Evolutionary conservation across 228 moss, liverwort and hornwort species (phyloP), one percentile per base, ranked within the genome.

Genomic region (Sphagnum magellanicum): DNA sequence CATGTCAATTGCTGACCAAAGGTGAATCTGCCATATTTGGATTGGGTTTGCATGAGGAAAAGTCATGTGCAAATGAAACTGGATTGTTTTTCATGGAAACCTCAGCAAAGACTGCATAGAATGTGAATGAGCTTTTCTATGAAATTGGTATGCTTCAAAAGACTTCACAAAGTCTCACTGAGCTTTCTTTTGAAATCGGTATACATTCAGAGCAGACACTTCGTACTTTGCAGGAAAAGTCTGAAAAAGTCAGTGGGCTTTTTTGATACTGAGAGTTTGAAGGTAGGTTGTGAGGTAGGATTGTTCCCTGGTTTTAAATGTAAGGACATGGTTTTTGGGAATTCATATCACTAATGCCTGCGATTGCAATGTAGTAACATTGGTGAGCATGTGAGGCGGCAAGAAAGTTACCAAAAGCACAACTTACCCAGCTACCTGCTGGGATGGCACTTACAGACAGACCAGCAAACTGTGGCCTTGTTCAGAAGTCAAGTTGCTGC

Each of bases 71-170:
- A 52, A 88, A 93, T 60, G 91, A 97, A 78, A 97, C 93, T 65
- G 93, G 93, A 15, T 75, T 98, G 16, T 93, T 98, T 52, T 98
- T 98, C 75, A 91, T 98, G 91, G 97, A 98, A 77, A 97, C 97
- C 53, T 97, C 97, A 70, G 97, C 97, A 49, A 97, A 97, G 78
- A 97, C 91, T 70, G 91, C 87, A 51, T 91, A 97, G 65, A 97
- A 97, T 75, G 93, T 97, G 48, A 97, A 93, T 67, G 93, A 97
- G 73, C 80, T 97, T 50, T 97, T 97, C 65, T 97, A 93, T 79
- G 93, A 97, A 76, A 93, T 97, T 71, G 91, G 97, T 93, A 79
- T 48, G 85, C 67, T 12, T 55, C 12, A 55, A 55, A 55, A 12
- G 55, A 55, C 8, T 55, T 55, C 12, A 12, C 55, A 55, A 12